These are phyloP conservation scores for Pyrrhoderma lamaoense DNA, from an alignment of 1,284 basidiomycete species.

Conservation along the genomic window DNA sequence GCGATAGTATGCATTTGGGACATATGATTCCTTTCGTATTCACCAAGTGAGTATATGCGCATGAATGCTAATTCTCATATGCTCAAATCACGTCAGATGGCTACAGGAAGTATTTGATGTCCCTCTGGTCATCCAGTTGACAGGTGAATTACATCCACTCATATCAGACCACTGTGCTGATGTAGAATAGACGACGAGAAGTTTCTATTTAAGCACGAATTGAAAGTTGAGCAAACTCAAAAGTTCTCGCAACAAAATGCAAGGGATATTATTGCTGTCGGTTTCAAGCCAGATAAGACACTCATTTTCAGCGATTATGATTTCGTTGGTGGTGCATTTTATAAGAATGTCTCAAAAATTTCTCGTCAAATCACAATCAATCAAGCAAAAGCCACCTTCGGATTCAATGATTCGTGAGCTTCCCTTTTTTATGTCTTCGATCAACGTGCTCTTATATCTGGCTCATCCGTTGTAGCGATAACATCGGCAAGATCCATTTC, in stretches of 20 bases:
- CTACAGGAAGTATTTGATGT: conserved; percentile 95
- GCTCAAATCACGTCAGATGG: conserved; percentile 52
- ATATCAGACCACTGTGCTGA: conserved; percentile 9
- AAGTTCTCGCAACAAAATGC: conserved; percentile 84
- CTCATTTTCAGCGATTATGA: conserved; percentile 96
- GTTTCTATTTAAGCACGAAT: conserved; percentile 94
- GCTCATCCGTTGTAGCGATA: conserved; percentile 58
- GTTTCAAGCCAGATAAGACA: conserved; percentile 88
- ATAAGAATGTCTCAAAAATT: conserved; percentile 90
- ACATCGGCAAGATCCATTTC: conserved; percentile 98
- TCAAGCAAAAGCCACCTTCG: conserved; percentile 93
- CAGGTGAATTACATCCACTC: conserved; percentile 41
- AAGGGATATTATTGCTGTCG: conserved; percentile 93
- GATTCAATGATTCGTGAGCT: conserved; percentile 88
- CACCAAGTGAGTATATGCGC: conserved; percentile 66
- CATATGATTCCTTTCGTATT: conserved; percentile 98
- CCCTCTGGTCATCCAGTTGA: conserved; percentile 91
- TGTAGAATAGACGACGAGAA: conserved; percentile 88
- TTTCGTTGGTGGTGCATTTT: conserved; percentile 88
- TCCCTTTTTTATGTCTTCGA: background rate
- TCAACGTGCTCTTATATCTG: background rate
- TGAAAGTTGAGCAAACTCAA: conserved; percentile 86
- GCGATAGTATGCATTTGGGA: conserved; percentile 96
- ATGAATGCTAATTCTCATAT: background rate
- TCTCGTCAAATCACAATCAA: conserved; percentile 90